Base-by-base conservation (phyloP, 2,329 filamentous ascomycete species). In the Neoascochyta sp. region DNA sequence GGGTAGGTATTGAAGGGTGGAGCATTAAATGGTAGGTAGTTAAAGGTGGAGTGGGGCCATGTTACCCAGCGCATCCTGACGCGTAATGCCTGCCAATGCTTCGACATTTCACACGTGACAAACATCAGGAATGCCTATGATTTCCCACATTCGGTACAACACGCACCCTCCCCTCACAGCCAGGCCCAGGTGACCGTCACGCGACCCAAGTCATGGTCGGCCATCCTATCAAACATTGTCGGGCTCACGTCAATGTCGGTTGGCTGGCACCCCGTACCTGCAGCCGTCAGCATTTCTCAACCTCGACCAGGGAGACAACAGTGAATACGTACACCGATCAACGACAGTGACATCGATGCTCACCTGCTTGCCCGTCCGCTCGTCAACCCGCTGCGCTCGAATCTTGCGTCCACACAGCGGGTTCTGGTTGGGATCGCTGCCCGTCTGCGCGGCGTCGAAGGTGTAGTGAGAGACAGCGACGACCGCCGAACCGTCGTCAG, bases 321-420 rank as follows among this genome's bases (percentile, higher is more conserved):
- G 5, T n/a, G 17, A 6, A 10, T 18, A 53, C 56, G 47, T 42
- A 63, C 82, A 87, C 29, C 81, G 70, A 61, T 87, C 83, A 5
- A 86, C 80, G 5, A 87, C 76, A 12, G 64, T 78, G 15, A 85
- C 70, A 43, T 80, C 76, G 9, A 78, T 69, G 22, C 71, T 79
- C 40, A 57, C 57, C 37, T 54, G 52, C 27, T 63, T 67, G 3
- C 67, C 69, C n/a, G 45, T 53, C 28, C 64, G 36, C 29, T 65
- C 66, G 7, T 65, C 59, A 5, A 66, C 59, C 34, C 79, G 65
- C 25, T 63, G 67, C 16, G 85, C 73, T 15, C 80, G 68, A n/a
- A 92, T 74, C 56, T 70, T 77, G 49, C 68, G 67, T 2, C 80
- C 80, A 50, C 86, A 90, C 1, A 85, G 60, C 2, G 78, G 76